phyloP scores from a whole-genome alignment of 768 basidiomycete species.

The Cubamyces lactineus region DNA sequence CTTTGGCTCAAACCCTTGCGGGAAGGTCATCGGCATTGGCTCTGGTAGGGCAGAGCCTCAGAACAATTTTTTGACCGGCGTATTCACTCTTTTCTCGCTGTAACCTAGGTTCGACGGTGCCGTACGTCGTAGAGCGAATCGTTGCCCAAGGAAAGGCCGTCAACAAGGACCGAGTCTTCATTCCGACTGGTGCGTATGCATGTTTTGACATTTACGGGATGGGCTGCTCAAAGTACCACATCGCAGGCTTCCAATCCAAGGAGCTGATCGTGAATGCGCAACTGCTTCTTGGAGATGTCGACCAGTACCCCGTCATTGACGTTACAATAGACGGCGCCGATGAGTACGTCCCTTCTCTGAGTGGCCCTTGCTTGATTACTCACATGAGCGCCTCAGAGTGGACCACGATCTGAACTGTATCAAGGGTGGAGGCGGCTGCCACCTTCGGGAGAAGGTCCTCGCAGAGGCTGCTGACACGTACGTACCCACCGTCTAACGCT shows the following conservation, averaged over 20 bases:
- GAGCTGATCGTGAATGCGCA: slow-evolving; percentile 86
- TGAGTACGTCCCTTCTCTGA: slow-evolving; percentile 62
- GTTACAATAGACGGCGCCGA: slow-evolving; percentile 99
- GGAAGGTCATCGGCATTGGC: slow-evolving; percentile 83
- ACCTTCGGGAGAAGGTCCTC: slow-evolving; percentile 94
- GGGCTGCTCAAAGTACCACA: slow-evolving; percentile 21
- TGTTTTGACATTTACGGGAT: background rate
- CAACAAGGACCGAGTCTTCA: slow-evolving; percentile 84
- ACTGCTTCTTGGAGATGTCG: slow-evolving; percentile 83
- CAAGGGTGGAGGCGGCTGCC: slow-evolving; percentile 97
- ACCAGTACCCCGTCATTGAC: slow-evolving; percentile 87
- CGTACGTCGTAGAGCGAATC: slow-evolving; percentile 95
- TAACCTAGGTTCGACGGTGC: slow-evolving; percentile 83
- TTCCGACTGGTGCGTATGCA: slow-evolving; percentile 70
- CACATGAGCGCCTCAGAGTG: slow-evolving; percentile 56
- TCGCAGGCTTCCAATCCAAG: slow-evolving; percentile 88
- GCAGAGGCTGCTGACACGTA: slow-evolving; percentile 93
- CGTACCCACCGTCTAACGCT: slow-evolving; percentile 30
- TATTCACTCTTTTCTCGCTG: background rate
- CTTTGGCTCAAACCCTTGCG: slow-evolving; percentile 6
- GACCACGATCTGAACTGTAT: slow-evolving; percentile 88
- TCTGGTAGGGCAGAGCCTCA: slow-evolving; percentile 54
- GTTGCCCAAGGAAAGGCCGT: slow-evolving; percentile 74
- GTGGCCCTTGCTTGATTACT: background rate
- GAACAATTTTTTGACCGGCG: slow-evolving; percentile 16